Evolutionary conservation across 495 filamentous ascomycete genomes (phyloP), one percentile per base, ranked within the genome.

Genomic region (Hypomontagnella submonticulosa): DNA sequence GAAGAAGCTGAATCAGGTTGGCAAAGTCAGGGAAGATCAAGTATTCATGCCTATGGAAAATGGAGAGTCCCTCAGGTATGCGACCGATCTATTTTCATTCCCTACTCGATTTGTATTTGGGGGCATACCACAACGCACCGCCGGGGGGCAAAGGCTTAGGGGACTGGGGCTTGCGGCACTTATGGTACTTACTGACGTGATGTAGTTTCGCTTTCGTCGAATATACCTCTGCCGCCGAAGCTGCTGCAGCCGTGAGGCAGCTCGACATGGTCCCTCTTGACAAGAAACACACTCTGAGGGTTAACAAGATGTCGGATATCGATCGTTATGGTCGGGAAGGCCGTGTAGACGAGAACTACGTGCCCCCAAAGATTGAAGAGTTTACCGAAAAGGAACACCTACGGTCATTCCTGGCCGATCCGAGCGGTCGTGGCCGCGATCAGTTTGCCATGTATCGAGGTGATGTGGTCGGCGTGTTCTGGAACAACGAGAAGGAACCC

Each of bases 221-320:
- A 77, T 99, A 92, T 77, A 87, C 93, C 43, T 92, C 92, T n/a
- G 83, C 93, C 48, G 92, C 91, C 72, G 92, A 97, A 79, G 95
- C 95, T 12, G 82, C 90, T 33, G 90, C 90, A 37, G 95, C 94
- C 49, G 89, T 92, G 68, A 92, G 96, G 76, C 83, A 88, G 61
- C 88, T 99, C 56, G 88, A 97, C 72, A 85, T 84, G 61, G 85
- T 89, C 13, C 84, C 93, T 19, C 88, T 98, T 71, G 95, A 99
- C 81, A 97, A 92, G 83, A 97, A 87, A 80, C 92, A 99, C 83
- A 96, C 90, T 16, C 86, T 99, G 61, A 84, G 87, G 63, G 93
- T 98, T 71, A 99, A 99, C 86, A 99, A 99, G 79, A 81, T 99
- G 73, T 97, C 94, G 71, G 95, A 99, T 77, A 91, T 99, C 69